Percentiles rank a stretch among this genome's conserved stretches.
Evolutionary conservation across 495 filamentous ascomycete species (phyloP).

Genomic region (Lepraria neglecta): DNA sequence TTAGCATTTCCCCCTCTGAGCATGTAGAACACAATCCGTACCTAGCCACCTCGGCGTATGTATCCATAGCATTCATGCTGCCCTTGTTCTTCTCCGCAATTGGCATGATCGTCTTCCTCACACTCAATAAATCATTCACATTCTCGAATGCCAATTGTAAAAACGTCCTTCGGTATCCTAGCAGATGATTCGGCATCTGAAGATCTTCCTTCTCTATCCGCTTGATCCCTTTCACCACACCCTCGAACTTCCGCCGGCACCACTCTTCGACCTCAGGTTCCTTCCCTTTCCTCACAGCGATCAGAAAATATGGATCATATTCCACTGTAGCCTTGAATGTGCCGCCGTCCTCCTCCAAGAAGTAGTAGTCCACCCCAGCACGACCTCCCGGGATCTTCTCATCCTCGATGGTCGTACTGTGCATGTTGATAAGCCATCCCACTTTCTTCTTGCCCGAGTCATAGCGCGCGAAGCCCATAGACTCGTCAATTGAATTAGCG

Average conservation of each 20-base stretch:
- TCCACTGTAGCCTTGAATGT: constrained; percentile 96
- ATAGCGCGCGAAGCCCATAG: constrained; percentile 86
- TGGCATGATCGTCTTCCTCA: constrained; percentile 74
- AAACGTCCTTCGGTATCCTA: constrained; percentile 83
- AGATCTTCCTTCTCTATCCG: constrained; percentile 88
- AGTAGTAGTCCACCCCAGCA: constrained; percentile 93
- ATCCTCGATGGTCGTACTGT: constrained; percentile 81
- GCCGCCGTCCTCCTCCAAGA: constrained; percentile 84
- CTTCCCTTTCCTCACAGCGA: constrained; percentile 79
- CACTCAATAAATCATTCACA: constrained; percentile 74
- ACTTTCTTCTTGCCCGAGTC: constrained; percentile 79
- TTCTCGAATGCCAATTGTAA: constrained; percentile 82
- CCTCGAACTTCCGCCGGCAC: constrained; percentile 78
- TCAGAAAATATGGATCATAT: constrained; percentile 93
- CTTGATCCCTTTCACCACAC: constrained; percentile 69
- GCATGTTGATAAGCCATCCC: constrained; percentile 94
- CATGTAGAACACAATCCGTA: constrained; percentile 39
- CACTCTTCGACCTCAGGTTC: constrained; percentile 96
- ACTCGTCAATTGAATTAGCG: constrained; percentile 86
- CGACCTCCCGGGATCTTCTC: constrained; percentile 72
- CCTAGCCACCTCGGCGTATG: constrained; percentile 93
- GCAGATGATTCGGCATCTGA: constrained; percentile 89
- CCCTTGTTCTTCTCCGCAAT: constrained; percentile 96
- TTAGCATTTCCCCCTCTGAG: constrained; percentile 27
- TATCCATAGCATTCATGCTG: constrained; percentile 91